Percentiles rank a stretch among this genome's conserved stretches.
Evolutionary conservation across 2,329 filamentous ascomycete genomes (phyloP).

Genomic region (Cercospora sp.): DNA sequence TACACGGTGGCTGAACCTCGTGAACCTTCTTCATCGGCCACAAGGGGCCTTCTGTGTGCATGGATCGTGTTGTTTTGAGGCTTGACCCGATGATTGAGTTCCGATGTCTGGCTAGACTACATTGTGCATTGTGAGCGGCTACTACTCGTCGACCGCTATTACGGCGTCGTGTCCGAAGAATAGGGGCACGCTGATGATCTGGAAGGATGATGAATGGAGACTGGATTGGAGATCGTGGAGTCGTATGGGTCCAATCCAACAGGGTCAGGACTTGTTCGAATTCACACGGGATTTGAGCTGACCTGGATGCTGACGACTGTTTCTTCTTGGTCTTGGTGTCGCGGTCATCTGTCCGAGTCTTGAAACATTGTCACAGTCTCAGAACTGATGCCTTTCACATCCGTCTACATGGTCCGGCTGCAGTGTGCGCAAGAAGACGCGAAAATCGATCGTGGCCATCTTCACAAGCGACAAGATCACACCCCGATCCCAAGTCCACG

Average conservation of each 20-base stretch:
- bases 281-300: not conserved
- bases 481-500: not conserved
- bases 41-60: too few species aligned
- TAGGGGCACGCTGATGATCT: not conserved
- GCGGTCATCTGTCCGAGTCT: not conserved
- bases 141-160: not conserved
- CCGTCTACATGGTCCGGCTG: too few species aligned
- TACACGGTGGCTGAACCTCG: too few species aligned
- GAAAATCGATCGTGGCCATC: not conserved
- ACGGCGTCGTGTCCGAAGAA: not conserved
- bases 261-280: not conserved
- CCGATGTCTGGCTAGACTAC: not conserved
- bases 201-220: too few species aligned
- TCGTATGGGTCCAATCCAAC: not conserved
- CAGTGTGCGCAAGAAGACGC: not conserved
- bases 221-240: not conserved
- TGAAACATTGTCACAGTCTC: not conserved
- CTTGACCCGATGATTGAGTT: not conserved
- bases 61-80: too few species aligned
- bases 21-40: too few species aligned
- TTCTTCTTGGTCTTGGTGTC: not conserved
- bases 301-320: not conserved
- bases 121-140: too few species aligned
- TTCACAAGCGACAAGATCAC: not conserved
- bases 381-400: not conserved